Percentiles rank a stretch among this genome's conserved stretches.
Conservation (phyloP, 2,329 filamentous ascomycete genomes). For the Aureobasidium sp. region DNA sequence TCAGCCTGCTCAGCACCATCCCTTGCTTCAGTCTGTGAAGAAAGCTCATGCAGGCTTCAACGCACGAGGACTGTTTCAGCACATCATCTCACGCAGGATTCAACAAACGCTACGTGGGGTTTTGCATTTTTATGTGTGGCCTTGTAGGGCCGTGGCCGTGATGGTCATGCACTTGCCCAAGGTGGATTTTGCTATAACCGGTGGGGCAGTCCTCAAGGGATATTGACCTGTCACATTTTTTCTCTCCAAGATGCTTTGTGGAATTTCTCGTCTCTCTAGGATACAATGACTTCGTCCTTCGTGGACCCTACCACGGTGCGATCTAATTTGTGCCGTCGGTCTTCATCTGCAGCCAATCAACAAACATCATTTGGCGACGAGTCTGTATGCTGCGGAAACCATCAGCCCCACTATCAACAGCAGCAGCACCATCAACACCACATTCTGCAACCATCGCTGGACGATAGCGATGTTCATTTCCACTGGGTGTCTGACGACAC, state of each 20-base stretch:
- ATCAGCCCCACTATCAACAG: not conserved
- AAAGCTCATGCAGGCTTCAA: conserved; percentile 12
- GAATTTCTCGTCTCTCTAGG: not conserved
- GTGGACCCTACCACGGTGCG: conserved; percentile 5
- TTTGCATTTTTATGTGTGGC: conserved; percentile 8
- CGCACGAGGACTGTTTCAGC: conserved; percentile 14
- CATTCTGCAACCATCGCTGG: not conserved
- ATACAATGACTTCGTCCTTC: conserved; percentile 15
- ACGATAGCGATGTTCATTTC: not conserved
- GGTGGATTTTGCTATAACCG: conserved; percentile 3
- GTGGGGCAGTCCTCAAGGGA: conserved; percentile 7
- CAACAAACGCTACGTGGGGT: conserved; percentile 10
- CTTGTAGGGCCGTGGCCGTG: conserved; percentile 8
- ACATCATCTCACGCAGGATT: conserved; percentile 13
- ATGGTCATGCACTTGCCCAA: conserved; percentile 10
- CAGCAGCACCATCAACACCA: not conserved
- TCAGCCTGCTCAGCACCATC: not conserved
- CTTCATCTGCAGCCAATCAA: not conserved
- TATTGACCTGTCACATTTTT: conserved; percentile 13
- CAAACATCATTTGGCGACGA: not conserved
- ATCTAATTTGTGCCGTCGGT: not conserved
- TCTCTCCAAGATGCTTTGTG: conserved; percentile 1
- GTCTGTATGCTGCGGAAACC: not conserved
- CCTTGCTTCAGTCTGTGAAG: conserved; percentile 8
- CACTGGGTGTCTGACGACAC: not conserved